Evolutionary conservation across 2,329 filamentous ascomycete species (phyloP).

Genomic region (Chaetomium sp.): DNA sequence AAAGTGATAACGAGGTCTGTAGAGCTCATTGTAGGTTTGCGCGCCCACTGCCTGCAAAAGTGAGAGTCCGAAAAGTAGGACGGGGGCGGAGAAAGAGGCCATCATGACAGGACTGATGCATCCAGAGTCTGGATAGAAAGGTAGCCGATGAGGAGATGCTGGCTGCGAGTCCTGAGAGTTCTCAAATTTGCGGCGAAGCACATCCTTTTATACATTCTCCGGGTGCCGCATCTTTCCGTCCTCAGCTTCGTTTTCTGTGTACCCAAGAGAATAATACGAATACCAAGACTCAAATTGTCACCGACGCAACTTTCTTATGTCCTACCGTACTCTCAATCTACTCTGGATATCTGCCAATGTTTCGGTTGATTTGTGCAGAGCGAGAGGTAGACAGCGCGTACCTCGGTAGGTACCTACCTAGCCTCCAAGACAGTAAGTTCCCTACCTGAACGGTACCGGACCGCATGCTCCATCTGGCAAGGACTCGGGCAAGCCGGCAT

Average conservation of each 20-base stretch:
- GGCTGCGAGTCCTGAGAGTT: not conserved
- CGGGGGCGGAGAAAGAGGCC: slow-evolving; percentile 1
- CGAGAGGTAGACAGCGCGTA: not conserved
- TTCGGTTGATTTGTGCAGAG: not conserved
- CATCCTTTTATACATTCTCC: slow-evolving; percentile 8
- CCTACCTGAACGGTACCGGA: not conserved
- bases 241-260: not conserved
- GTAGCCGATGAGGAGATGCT: not conserved
- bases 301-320: not conserved
- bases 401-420: not conserved
- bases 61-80: slow-evolving; percentile 6
- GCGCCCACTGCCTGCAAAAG: slow-evolving; percentile 7
- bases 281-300: not conserved
- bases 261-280: no score
- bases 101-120: not conserved
- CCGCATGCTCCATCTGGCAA: not conserved
- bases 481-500: not conserved
- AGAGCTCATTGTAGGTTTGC: slow-evolving; percentile 17
- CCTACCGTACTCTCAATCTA: not conserved
- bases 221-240: not conserved
- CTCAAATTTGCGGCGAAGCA: not conserved
- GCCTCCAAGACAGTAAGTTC: not conserved
- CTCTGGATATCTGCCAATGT: not conserved
- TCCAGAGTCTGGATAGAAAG: not conserved
- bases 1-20: slow-evolving; percentile 16